Percentiles rank a stretch among this genome's conserved stretches.
Evolutionary conservation across 345 rosid species (phyloP).

Genomic region (Bruguiera gymnorhiza): DNA sequence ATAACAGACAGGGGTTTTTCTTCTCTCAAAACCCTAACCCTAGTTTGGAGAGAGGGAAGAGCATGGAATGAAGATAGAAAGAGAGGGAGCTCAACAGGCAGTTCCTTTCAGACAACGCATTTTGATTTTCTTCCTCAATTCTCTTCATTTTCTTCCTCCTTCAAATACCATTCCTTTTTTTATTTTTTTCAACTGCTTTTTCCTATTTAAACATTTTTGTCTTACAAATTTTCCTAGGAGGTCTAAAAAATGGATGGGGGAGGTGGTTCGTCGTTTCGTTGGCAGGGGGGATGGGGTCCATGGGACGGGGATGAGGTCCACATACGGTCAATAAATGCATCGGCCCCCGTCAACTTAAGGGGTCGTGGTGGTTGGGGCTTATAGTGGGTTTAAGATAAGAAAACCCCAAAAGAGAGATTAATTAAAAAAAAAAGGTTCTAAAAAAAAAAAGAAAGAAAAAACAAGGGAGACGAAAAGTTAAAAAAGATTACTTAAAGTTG

Average conservation of each 20-base stretch:
- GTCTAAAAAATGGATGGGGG: not conserved
- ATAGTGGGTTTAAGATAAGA: not conserved
- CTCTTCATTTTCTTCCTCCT: slow-evolving; percentile 1
- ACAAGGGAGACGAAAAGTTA: not conserved
- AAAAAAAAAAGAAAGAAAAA: not conserved
- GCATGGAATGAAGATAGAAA: not conserved
- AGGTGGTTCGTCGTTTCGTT: slow-evolving; percentile 11
- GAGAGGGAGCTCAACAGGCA: slow-evolving; percentile 31
- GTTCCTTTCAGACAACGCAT: slow-evolving; percentile 55
- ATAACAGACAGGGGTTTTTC: not conserved
- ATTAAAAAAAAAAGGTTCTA: not conserved
- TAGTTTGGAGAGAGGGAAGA: slow-evolving; percentile 19
- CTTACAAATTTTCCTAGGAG: not conserved
- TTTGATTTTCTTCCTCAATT: too few relatives aligned
- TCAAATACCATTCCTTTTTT: slow-evolving; percentile 3
- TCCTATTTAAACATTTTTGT: too few relatives aligned
- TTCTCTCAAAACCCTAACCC: slow-evolving; percentile 26
- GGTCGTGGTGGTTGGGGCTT: slow-evolving; percentile 14
- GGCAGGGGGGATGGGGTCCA: slow-evolving; percentile 24
- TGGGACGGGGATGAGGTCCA: slow-evolving; percentile 14
- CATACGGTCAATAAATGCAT: slow-evolving; percentile 28
- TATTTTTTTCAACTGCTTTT: not conserved
- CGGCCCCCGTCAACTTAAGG: slow-evolving; percentile 23
- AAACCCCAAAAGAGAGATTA: too few relatives aligned
- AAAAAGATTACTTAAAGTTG: slow-evolving; percentile 19